Conservation (phyloP, 768 basidiomycete species). For the Boletus vermiculosoides region DNA sequence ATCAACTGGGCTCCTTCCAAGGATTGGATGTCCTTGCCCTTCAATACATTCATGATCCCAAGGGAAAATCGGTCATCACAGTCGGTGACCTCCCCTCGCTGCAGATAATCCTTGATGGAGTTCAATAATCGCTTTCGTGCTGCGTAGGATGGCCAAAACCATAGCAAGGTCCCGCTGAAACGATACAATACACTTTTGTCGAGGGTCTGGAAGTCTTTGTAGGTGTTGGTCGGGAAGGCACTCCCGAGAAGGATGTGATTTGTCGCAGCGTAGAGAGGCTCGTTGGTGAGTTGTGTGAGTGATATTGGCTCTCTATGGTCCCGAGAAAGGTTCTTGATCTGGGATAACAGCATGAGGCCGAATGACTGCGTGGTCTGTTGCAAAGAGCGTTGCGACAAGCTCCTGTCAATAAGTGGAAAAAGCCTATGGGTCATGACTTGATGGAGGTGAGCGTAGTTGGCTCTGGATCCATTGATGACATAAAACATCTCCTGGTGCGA, state of each 20-base stretch:
- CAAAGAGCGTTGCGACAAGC: constrained; percentile 13
- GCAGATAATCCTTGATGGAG: constrained; percentile 13
- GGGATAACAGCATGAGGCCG: constrained; percentile 10
- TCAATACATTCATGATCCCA: constrained; percentile 19
- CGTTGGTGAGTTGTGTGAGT: constrained; percentile 14
- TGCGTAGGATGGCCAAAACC: constrained; percentile 12
- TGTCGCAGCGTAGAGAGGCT: constrained; percentile 17
- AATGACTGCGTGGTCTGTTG: constrained; percentile 12
- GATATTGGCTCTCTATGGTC: constrained; percentile 6
- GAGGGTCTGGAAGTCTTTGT: constrained; percentile 21
- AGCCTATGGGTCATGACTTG: constrained; percentile 19
- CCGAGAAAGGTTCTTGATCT: constrained; percentile 8
- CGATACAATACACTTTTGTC: constrained; percentile 20
- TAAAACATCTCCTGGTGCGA: constrained; percentile 13
- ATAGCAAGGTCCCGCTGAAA: constrained; percentile 13
- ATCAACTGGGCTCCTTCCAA: constrained; percentile 19
- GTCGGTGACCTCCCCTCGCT: constrained; percentile 5
- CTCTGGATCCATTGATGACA: constrained; percentile 12
- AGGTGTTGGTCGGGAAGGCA: constrained; percentile 19
- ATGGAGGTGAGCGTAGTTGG: constrained; percentile 10
- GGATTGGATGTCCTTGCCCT: constrained; percentile 15
- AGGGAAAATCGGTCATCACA: constrained; percentile 6
- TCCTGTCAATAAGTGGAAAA: constrained; percentile 23
- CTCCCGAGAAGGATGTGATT: constrained; percentile 22
- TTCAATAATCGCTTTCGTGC: constrained; percentile 14